Evolutionary conservation across 2,329 filamentous ascomycete genomes (phyloP).

Genomic region (Lachnellula cervina): DNA sequence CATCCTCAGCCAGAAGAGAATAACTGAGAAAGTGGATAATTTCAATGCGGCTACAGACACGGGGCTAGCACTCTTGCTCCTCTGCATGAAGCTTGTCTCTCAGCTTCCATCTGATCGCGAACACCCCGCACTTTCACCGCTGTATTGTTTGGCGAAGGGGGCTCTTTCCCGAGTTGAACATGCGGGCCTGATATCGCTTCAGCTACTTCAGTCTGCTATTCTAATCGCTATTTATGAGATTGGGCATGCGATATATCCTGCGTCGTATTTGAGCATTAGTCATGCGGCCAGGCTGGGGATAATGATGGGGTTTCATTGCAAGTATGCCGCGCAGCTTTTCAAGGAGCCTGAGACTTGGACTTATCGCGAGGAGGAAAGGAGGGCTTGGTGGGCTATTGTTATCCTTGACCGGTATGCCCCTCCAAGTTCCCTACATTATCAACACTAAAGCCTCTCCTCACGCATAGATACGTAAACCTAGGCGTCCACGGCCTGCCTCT

Average conservation of each 20-base stretch:
- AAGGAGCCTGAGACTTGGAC: constrained; percentile 5
- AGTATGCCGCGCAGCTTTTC: neutral
- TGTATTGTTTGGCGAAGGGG: neutral
- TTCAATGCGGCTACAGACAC: neutral
- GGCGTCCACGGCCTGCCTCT: neutral
- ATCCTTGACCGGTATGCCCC: constrained; percentile 4
- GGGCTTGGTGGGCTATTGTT: constrained; percentile 7
- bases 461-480: neutral
- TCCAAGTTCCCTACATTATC: neutral
- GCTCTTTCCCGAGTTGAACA: neutral
- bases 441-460: neutral
- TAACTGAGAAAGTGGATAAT: neutral
- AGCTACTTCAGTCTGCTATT: neutral
- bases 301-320: constrained; percentile 5
- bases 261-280: neutral
- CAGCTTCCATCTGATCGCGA: neutral
- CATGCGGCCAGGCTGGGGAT: constrained; percentile 2
- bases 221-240: neutral
- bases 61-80: neutral
- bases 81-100: neutral
- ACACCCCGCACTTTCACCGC: neutral
- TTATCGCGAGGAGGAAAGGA: constrained; percentile 1
- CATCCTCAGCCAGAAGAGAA: neutral
- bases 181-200: neutral
- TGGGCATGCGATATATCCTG: neutral